Conservation (phyloP, 2,329 filamentous ascomycete species). For the Incumbomyces delicatus region DNA sequence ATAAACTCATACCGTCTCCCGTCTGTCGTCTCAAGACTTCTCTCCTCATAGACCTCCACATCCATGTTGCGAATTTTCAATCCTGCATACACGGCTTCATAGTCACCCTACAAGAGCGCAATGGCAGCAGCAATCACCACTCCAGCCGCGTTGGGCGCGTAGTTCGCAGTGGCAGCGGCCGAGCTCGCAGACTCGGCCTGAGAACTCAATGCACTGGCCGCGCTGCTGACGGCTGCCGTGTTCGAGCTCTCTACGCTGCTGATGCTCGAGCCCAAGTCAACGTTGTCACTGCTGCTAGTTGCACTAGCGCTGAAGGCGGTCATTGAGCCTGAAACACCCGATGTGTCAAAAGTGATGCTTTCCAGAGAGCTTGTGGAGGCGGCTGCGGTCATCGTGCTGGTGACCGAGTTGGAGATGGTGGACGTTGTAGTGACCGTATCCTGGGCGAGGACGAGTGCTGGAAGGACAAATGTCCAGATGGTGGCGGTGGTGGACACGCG, state of each 20-base stretch:
- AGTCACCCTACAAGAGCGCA: neutral
- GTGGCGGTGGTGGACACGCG: neutral
- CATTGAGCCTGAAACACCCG: neutral
- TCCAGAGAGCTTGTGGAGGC: slow-evolving; percentile 2
- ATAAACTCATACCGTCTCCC: no score
- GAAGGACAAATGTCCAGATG: neutral
- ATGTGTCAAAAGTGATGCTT: neutral
- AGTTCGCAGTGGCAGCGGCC: neutral
- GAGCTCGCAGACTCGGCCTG: neutral
- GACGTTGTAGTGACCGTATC: neutral
- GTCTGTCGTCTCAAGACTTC: no score
- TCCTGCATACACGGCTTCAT: no score
- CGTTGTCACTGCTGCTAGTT: neutral
- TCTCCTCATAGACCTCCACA: no score
- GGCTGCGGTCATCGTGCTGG: slow-evolving; percentile 2
- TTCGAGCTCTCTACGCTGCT: neutral
- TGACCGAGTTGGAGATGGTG: neutral
- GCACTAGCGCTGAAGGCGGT: neutral
- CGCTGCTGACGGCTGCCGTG: neutral
- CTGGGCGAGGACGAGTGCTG: neutral
- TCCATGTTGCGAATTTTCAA: no score
- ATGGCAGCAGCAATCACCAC: neutral
- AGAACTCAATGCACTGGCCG: neutral
- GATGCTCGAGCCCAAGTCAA: neutral
- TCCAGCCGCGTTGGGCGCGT: neutral